These are phyloP conservation scores for Metschnikowia picachoensis DNA, from an alignment of 805 yeast genomes.

Conservation along the genomic window DNA sequence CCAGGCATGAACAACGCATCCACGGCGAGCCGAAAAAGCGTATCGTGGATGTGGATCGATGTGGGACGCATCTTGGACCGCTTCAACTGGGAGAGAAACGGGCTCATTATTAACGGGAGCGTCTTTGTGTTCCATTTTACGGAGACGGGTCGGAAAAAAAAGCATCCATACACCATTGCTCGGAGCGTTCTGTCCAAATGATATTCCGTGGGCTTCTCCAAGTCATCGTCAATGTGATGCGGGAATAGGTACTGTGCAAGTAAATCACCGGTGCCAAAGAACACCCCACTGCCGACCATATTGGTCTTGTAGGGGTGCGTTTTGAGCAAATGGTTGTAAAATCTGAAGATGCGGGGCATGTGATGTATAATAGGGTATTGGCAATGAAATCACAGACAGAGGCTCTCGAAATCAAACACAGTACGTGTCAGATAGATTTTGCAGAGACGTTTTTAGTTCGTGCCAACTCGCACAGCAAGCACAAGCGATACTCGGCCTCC, in stretches of 20 bases:
- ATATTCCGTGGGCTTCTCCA: conserved; percentile 19
- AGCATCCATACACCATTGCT: conserved; percentile 36
- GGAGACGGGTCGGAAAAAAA: conserved; percentile 37
- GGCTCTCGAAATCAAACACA: not conserved
- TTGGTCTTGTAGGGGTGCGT: conserved; percentile 52
- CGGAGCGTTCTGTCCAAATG: conserved; percentile 31
- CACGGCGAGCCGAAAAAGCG: conserved; percentile 24
- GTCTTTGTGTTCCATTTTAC: conserved; percentile 38
- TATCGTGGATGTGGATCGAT: conserved; percentile 20
- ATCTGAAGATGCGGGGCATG: conserved; percentile 16
- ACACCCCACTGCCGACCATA: conserved; percentile 48
- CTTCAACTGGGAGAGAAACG: conserved; percentile 23
- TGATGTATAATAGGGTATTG: not conserved
- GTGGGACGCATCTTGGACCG: conserved; percentile 11
- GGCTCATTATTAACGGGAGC: conserved; percentile 35
- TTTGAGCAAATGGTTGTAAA: conserved; percentile 29
- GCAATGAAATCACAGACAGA: not conserved
- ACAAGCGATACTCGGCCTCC: conserved; percentile 11
- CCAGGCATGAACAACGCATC: conserved; percentile 39
- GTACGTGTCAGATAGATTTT: not conserved
- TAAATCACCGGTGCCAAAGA: conserved; percentile 41
- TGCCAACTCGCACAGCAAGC: conserved; percentile 5
- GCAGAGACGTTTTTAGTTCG: not conserved
- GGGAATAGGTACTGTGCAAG: conserved; percentile 41
- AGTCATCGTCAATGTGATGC: conserved; percentile 21